Conservation (phyloP, 2,329 filamentous ascomycete genomes). For the Ophiosphaerella herpotricha region DNA sequence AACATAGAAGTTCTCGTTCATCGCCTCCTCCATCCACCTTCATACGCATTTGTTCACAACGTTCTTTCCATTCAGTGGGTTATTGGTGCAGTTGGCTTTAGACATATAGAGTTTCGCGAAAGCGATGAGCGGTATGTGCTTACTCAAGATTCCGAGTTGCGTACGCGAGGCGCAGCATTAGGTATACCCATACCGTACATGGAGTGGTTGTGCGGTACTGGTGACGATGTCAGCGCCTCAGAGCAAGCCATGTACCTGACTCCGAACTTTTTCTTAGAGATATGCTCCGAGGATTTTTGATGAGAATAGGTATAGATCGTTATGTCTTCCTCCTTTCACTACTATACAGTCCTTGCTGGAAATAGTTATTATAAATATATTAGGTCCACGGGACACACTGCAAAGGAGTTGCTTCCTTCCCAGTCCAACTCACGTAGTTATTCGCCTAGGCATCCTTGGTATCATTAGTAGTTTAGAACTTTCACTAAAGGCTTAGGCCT, state of each 20-base stretch:
- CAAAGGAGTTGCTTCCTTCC: too few relatives aligned
- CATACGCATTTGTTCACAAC: conserved; percentile 23
- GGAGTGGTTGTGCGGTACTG: conserved; percentile 29
- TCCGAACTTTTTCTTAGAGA: conserved; percentile 16
- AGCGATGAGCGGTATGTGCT: conserved; percentile 22
- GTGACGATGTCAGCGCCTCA: conserved; percentile 8
- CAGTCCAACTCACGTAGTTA: too few relatives aligned
- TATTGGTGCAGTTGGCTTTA: conserved; percentile 4
- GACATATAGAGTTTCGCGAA: conserved; percentile 18
- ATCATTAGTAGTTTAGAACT: too few relatives aligned
- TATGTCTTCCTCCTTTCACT: too few relatives aligned
- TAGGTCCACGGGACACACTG: too few relatives aligned
- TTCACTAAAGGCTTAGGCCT: too few relatives aligned
- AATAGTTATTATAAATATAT: too few relatives aligned
- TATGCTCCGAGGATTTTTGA: background rate
- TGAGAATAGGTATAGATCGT: too few relatives aligned
- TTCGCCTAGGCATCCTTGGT: too few relatives aligned
- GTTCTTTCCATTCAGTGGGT: conserved; percentile 26
- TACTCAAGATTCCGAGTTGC: conserved; percentile 9
- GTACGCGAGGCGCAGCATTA: conserved; percentile 8
- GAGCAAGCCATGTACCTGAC: conserved; percentile 22
- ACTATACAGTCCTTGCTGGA: too few relatives aligned
- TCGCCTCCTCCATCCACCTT: conserved; percentile 16
- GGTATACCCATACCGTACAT: conserved; percentile 22
- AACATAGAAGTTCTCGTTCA: conserved; percentile 4